Conservation (phyloP, 768 basidiomycete species). For the Pleurotus salmoneostramineus region DNA sequence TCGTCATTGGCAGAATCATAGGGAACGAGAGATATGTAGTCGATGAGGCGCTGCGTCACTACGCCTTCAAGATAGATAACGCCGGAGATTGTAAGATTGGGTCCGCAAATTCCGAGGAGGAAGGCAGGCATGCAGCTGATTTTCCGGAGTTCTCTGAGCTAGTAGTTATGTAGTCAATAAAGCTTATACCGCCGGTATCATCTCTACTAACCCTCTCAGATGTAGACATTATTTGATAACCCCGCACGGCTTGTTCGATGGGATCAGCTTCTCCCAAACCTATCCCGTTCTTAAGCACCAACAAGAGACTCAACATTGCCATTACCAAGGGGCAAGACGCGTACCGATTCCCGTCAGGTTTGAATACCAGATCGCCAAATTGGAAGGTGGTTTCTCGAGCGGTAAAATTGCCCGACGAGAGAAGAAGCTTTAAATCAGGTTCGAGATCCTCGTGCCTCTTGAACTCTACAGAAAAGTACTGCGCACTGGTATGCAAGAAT, state of each 20-base stretch:
- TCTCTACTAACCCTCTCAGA: too few relatives aligned
- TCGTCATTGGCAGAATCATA: not conserved
- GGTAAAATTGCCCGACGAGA: too few relatives aligned
- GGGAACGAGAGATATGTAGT: not conserved
- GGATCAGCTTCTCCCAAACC: not conserved
- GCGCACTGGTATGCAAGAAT: too few relatives aligned
- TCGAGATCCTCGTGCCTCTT: too few relatives aligned
- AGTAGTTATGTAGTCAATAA: not conserved
- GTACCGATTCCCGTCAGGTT: too few relatives aligned
- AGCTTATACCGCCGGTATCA: too few relatives aligned
- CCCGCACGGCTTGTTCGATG: not conserved
- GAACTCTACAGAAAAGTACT: too few relatives aligned
- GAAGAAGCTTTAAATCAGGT: too few relatives aligned
- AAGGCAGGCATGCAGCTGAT: not conserved
- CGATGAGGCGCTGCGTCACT: not conserved
- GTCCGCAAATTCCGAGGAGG: not conserved
- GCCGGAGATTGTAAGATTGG: not conserved
- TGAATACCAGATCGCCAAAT: too few relatives aligned
- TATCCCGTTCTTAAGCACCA: not conserved
- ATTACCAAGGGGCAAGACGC: too few relatives aligned
- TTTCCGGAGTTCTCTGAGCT: conserved; percentile 1
- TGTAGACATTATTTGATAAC: not conserved
- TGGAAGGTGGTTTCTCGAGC: too few relatives aligned
- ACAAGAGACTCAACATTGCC: not conserved
- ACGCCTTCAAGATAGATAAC: conserved; percentile 3